These are phyloP conservation scores for Arthrobotrys megalospora DNA, from an alignment of 2,329 filamentous ascomycete genomes.

Conservation along the genomic window DNA sequence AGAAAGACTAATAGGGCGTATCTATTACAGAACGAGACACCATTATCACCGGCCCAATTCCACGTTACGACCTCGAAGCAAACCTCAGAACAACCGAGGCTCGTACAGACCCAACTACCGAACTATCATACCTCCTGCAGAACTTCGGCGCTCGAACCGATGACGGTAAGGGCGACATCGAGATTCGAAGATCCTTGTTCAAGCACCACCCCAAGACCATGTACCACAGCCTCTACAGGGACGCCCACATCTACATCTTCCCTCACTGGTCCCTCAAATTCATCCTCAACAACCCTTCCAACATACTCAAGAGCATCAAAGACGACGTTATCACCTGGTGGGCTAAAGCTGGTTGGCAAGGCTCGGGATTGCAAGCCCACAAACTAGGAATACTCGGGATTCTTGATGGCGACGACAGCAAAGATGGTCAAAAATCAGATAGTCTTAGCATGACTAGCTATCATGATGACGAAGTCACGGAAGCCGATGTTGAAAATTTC, in stretches of 20 bases:
- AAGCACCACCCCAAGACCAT: conserved; percentile 81
- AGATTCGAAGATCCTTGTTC: conserved; percentile 82
- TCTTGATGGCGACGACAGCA: conserved; percentile 69
- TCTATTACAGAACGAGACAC: conserved; percentile 47
- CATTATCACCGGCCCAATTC: conserved; percentile 39
- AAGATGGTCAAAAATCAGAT: conserved; percentile 32
- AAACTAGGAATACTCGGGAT: conserved; percentile 82
- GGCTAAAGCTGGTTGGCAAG: conserved; percentile 94
- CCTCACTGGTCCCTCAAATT: conserved; percentile 92
- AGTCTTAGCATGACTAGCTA: conserved; percentile 57
- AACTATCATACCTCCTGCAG: conserved; percentile 50
- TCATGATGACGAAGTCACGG: conserved; percentile 63
- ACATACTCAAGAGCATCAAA: conserved; percentile 86
- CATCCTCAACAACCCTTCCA: conserved; percentile 77
- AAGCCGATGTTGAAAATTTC: conserved; percentile 64
- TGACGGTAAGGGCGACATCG: conserved; percentile 75
- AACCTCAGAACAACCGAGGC: conserved; percentile 69
- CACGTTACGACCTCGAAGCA: conserved; percentile 73
- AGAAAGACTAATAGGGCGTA: no score
- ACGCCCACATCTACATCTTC: conserved; percentile 95
- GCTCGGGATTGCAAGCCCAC: conserved; percentile 75
- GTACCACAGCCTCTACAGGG: conserved; percentile 86
- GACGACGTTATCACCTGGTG: conserved; percentile 96
- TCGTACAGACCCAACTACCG: conserved; percentile 27
- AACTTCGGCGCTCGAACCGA: conserved; percentile 33